Evolutionary conservation across 2,329 filamentous ascomycete species (phyloP), one percentile per base, ranked within the genome.

Genomic region (Sporothrix phasma): DNA sequence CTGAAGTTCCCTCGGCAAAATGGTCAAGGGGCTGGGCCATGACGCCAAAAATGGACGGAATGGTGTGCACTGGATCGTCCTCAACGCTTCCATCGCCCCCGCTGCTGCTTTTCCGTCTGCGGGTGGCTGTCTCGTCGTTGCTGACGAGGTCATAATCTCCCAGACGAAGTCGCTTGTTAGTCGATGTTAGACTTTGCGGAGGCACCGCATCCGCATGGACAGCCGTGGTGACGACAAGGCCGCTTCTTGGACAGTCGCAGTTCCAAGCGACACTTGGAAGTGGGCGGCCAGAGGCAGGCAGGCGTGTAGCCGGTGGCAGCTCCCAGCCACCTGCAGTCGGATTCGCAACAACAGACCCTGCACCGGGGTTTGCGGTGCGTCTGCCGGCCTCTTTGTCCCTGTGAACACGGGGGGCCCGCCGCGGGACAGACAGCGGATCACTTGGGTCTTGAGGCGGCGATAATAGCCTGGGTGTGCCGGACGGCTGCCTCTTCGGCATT

Each of bases 401-500:
- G 34, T 24, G n/a, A n/a, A 24, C 3, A 8, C n/a, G 2, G 56
- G n/a, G n/a, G 39, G 47, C 3, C 26, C 53, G 13, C 43, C 22
- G n/a, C 3, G 29, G 19, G n/a, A 51, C 47, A 8, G 49, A 11
- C 22, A 10, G 8, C 22, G 49, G 22, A 19, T 39, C 58, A n/a
- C 47, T 10, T 13, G 54, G 10, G 65, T 6, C 8, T 45, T 3
- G 47, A 13, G 3, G 24, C 29, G 7, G 29, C 6, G 22, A 10
- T 22, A 13, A 59, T 34, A 19, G 34, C 39, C 3, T 47, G 66
- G 5, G 22, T 59, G 5, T 43, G 56, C 69, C 68, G 70, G 63
- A 68, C 4, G 6, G 65, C 53, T 2, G 49, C 11, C 5, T 61
- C 72, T 64, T 68, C 72, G 62, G 67, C 70, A 64, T 67, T 74